Evolutionary conservation across 371 early-diverging fungal genomes (phyloP), one percentile per base, ranked within the genome.

Genomic region (Umbelopsis sp.): DNA sequence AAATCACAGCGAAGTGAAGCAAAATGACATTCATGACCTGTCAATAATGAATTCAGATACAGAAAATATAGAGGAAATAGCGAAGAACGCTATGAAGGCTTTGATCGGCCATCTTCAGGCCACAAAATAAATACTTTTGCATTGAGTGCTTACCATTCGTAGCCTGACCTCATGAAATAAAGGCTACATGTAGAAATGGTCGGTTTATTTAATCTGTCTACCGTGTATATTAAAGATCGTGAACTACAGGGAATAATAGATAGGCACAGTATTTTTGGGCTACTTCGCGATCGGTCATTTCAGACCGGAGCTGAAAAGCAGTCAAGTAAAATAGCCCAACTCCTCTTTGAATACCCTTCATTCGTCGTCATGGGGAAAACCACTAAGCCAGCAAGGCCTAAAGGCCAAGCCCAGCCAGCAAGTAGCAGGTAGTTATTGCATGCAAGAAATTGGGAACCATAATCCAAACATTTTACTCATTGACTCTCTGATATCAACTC

Each of bases 371-470:
- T 85, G 83, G 82, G 80, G 53, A 81, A 79, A 78, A 79, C 83
- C 53, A 75, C 78, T 63, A 83, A 86, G 51, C 79, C 82, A 48
- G 79, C 84, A 44, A 80, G 88, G 66, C 81, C 84, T 14, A 91
- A 90, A 76, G 91, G 92, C 71, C 88, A 87, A 66, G 69, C 87
- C 68, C 82, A 90, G 72, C 89, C 91, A 68, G 87, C 91, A 22
- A 89, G 86, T 70, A 90, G 91, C 80, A 90, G 92, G 92, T 88
- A 87, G 66, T 44, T 20, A 38, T 37, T 10, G 7, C 18, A 44
- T 22, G 24, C 51, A 48, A 52, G 18, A 62, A 25, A 22, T 22
- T 16, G 16, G 44, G 18, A 9, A 25, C 50, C 48, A 1, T 22
- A 48, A 62, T 44, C 12, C 50, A 20, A 52, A 45, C 1, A 22